Evolutionary conservation across 768 basidiomycete genomes (phyloP), one percentile per base, ranked within the genome.

Genomic region (Clitopilus hobsonii): DNA sequence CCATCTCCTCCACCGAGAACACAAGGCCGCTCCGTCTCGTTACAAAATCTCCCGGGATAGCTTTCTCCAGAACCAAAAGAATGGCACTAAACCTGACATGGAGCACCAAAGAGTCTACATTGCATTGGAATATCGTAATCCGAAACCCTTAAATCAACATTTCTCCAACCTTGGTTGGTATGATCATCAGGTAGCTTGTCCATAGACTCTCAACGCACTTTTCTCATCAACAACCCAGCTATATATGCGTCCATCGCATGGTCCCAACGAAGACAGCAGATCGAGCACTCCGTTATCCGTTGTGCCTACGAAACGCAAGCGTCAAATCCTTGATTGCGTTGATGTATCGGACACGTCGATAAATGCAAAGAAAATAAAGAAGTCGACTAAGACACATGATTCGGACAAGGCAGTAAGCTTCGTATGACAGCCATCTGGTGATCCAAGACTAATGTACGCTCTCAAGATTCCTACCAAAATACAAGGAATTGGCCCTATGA

Each of bases 101-200:
- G 58, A 38, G 57, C 69, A 63, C 60, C 69, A 76, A 49, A 73
- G 85, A 25, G 69, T 70, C 5, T 63, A 79, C 41, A 68, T 78
- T 20, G 82, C 88, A 8, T 64, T 72, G 52, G 71, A 68, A 20
- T 88, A 80, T 58, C 61, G 58, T 7, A 67, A 67, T 29, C 84
- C 82, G 62, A 75, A 69, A 38, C 80, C 86, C 1, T 53, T 77
- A 14, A 77, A 78, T 57, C 38, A 58, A 7, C 60, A 67, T 6
- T 66, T 66, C 27, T 70, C 76, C n/a, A 67, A 63, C 38, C 65
- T 66, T 20, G 89, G 88, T 3, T 89, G 82, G 80, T 90, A 90
- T 60, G 88, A 91, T 58, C 49, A 23, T 3, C 13, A 55, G 30
- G 54, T 55, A n/a, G n/a, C n/a, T n/a, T n/a, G n/a, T n/a, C n/a